A percentile compares a stretch with the other conserved stretches of the same genome.
These are phyloP conservation scores for Rhododendron griersonianum DNA, from an alignment of 148 eudicot species.

Conservation along the genomic window DNA sequence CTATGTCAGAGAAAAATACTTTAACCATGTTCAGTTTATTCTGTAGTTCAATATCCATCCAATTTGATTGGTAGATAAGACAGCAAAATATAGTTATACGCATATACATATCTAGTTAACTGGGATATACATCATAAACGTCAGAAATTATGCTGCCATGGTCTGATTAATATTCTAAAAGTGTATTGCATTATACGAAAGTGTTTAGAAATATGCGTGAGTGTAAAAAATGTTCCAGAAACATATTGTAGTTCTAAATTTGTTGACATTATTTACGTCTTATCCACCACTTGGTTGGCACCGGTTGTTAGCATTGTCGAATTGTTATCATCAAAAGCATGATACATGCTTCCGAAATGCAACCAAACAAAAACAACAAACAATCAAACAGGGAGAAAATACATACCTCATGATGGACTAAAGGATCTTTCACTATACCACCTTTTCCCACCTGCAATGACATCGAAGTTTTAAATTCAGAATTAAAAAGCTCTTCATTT, in stretches of 20 bases:
- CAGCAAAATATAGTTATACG: neutral
- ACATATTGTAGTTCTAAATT: neutral
- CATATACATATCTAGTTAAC: neutral
- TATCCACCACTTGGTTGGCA: neutral
- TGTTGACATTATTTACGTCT: neutral
- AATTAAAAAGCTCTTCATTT: neutral
- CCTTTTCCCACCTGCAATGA: conserved; percentile 84
- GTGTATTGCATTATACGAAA: neutral
- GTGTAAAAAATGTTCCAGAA: neutral
- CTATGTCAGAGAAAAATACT: conserved; percentile 1
- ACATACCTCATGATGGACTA: conserved; percentile 81
- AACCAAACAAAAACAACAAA: neutral
- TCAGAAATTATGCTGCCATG: neutral
- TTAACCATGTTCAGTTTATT: neutral
- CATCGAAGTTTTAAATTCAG: neutral
- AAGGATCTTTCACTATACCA: conserved; percentile 91
- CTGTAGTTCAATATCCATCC: neutral
- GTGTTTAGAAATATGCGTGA: neutral
- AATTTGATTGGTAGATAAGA: neutral
- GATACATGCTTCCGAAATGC: neutral
- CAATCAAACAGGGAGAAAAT: neutral
- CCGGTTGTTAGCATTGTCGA: neutral
- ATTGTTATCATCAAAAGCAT: neutral
- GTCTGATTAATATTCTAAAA: neutral
- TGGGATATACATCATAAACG: neutral